A percentile compares a stretch with the other conserved stretches of the same genome.
Conservation (phyloP, 1,284 basidiomycete species). For the Trichosporon sp. region DNA sequence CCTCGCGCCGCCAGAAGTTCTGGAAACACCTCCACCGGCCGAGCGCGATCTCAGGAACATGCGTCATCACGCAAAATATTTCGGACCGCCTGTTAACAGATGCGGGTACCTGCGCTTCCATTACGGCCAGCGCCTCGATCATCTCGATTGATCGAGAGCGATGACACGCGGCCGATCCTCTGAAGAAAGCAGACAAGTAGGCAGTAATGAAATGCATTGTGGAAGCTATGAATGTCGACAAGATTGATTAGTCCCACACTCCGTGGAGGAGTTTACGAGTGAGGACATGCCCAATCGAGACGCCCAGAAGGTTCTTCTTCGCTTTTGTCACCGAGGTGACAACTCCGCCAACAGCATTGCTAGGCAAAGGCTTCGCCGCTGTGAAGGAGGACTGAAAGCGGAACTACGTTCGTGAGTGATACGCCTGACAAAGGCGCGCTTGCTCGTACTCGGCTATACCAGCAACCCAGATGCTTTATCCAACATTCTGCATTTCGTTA, state of each 20-base stretch:
- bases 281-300: constrained; percentile 41
- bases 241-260: constrained; percentile 40
- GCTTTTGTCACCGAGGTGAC: constrained; percentile 1
- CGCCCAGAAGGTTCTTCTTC: constrained; percentile 12
- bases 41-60: background rate
- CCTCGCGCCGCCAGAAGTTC: background rate
- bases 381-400: constrained; percentile 38
- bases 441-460: no score
- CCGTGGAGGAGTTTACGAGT: constrained; percentile 31
- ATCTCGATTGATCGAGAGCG: background rate
- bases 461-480: background rate
- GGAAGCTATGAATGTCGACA: constrained; percentile 24
- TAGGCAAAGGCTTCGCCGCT: constrained; percentile 31
- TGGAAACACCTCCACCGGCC: constrained; percentile 1
- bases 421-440: no score
- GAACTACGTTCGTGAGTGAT: background rate
- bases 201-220: background rate
- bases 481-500: background rate
- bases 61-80: background rate
- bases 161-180: background rate
- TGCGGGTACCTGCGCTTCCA: no score
- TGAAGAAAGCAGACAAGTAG: background rate
- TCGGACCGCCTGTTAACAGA: no score
- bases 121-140: no score
- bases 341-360: constrained; percentile 27